Base-by-base conservation (phyloP, 176 grass and related monocot genomes). In the Typha latifolia region DNA sequence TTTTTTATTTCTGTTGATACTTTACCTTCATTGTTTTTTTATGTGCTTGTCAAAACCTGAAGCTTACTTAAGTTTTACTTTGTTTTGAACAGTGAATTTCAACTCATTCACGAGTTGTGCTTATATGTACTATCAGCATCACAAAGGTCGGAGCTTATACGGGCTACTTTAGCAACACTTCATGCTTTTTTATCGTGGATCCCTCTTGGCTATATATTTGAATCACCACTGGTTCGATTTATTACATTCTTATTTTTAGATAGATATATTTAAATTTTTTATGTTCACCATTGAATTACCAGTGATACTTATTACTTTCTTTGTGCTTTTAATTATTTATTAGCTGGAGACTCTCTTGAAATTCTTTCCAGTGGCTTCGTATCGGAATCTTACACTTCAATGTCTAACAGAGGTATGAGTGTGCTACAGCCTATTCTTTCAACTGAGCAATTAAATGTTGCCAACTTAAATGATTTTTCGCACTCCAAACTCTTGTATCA, bases 181-280 rank as follows among this genome's bases (percentile, higher is more conserved):
- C 95, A 99, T 87, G 89, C 95, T 55, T 99, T 99, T 74, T 72
- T 99, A 67, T 99, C 95, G 51, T 99, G 95, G 95, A 99, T 99
- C 72, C 95, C 89, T 11, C 81, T 99, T 65, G 95, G 95, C 47
- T 99, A 94, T 29, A 99, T 99, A 69, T 94, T 99, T 37, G 95
- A 99, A 81, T 99, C 89, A 22, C 86, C 89, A 26, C 70, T 99
- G 89, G 95, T 99, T 78, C 66, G 79, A 59, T 21, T 21, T 21
- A 59, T 59, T 8, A 59, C 37, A 43, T 10, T 43, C 37, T 43
- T 43, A 43, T 43, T 43, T 9, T 43, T 43, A 10, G 37, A 43
- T 43, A 43, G 37, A 10, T 10, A 43, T 43, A 43, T 43, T 43
- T 43, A 10, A 43, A 14, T 32, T 9, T 21, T 74, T 64, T 4